Percentiles rank a stretch among this genome's conserved stretches.
These are phyloP conservation scores for Mycosphaerella arachidis DNA, from an alignment of 2,329 filamentous ascomycete species.

Conservation along the genomic window DNA sequence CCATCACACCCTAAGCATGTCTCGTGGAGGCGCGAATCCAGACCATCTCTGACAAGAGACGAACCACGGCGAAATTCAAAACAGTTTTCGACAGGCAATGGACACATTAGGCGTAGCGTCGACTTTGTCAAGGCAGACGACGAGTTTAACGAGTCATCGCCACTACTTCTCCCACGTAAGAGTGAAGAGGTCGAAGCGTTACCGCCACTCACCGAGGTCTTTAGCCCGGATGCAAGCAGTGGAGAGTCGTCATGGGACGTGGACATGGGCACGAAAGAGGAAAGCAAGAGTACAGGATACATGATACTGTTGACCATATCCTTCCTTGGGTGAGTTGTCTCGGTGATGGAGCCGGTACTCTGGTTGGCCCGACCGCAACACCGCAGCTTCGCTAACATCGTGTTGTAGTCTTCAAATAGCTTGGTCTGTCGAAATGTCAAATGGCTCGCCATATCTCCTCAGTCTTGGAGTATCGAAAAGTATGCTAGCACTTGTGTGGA, in stretches of 20 bases:
- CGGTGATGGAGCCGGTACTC: not conserved
- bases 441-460: conserved; percentile 66
- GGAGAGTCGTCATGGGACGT: conserved; percentile 43
- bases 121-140: conserved; percentile 16
- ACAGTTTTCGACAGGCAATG: conserved; percentile 2
- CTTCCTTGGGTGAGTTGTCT: conserved; percentile 59
- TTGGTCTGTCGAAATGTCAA: conserved; percentile 92
- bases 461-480: conserved; percentile 51
- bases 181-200: conserved; percentile 21
- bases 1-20: conserved; percentile 19
- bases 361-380: not conserved
- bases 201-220: conserved; percentile 11
- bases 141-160: conserved; percentile 29
- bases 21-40: conserved; percentile 15
- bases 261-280: conserved; percentile 39
- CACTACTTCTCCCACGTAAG: conserved; percentile 23
- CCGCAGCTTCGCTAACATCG: conserved; percentile 2
- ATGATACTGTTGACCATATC: conserved; percentile 79
- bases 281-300: conserved; percentile 74
- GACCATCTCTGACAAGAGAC: conserved; percentile 10
- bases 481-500: conserved; percentile 51
- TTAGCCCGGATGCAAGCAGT: conserved; percentile 35
- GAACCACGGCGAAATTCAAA: conserved; percentile 3
- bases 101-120: conserved; percentile 4
- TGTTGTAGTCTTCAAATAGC: conserved; percentile 71